Percentiles rank a stretch among this genome's conserved stretches.
Evolutionary conservation across 2,329 filamentous ascomycete genomes (phyloP).

Genomic region (Incumbomyces delicatus): DNA sequence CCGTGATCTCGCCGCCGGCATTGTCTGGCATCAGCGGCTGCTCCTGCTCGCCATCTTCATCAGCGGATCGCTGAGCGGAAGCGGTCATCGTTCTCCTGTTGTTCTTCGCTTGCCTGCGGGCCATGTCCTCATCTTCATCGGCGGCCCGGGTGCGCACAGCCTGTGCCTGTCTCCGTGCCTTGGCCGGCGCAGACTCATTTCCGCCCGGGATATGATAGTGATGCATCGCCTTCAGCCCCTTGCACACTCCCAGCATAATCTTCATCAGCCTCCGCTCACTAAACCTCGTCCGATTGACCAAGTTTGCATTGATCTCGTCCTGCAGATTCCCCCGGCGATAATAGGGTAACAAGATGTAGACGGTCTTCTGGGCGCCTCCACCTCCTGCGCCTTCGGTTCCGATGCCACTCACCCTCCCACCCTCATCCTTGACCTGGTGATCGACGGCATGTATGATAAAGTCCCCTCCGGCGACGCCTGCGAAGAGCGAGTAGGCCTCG

Average conservation of each 20-base stretch:
- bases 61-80: constrained; percentile 43
- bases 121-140: constrained; percentile 39
- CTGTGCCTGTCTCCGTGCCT: constrained; percentile 29
- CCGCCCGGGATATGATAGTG: constrained; percentile 61
- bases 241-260: constrained; percentile 84
- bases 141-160: constrained; percentile 48
- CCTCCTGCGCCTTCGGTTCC: constrained; percentile 38
- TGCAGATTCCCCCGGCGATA: constrained; percentile 92
- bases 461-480: constrained; percentile 55
- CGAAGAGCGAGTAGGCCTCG: constrained; percentile 88
- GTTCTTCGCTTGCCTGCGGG: constrained; percentile 27
- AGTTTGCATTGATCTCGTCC: constrained; percentile 96
- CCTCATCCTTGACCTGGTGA: constrained; percentile 69
- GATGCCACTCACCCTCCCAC: constrained; percentile 48
- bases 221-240: constrained; percentile 82
- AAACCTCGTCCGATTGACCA: constrained; percentile 88
- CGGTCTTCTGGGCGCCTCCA: constrained; percentile 69
- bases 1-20: constrained; percentile 56
- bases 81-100: constrained; percentile 35
- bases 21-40: constrained; percentile 59
- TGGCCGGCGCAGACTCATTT: constrained; percentile 28
- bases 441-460: constrained; percentile 74
- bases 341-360: constrained; percentile 93
- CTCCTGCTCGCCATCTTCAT: constrained; percentile 65
- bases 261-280: constrained; percentile 81